phyloP scores from a whole-genome alignment of 2,329 filamentous ascomycete genomes.

The Lasiodiplodia sp. region DNA sequence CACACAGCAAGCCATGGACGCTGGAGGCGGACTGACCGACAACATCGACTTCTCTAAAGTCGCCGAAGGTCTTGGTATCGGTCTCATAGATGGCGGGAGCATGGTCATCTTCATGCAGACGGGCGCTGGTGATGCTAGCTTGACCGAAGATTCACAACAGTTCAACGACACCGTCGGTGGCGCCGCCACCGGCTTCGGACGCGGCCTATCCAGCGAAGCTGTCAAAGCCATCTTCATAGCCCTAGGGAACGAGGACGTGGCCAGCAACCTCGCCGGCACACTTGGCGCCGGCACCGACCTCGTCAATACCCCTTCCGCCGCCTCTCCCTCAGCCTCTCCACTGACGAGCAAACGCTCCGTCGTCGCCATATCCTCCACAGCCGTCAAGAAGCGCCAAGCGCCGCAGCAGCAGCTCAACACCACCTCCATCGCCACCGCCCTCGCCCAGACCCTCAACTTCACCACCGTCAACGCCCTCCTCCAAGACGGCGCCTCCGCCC shows the following conservation, averaged over 20 bases:
- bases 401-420: constrained; percentile 8
- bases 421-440: constrained; percentile 1
- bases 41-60: constrained; percentile 7
- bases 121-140: background rate
- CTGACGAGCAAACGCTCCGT: constrained; percentile 1
- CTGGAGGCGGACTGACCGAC: background rate
- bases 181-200: constrained; percentile 19
- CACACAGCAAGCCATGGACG: background rate
- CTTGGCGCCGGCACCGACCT: background rate
- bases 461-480: constrained; percentile 14
- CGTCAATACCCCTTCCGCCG: background rate
- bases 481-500: constrained; percentile 15
- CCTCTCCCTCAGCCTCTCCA: background rate
- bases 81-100: constrained; percentile 19
- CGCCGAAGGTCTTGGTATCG: constrained; percentile 18
- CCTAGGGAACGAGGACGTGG: constrained; percentile 1
- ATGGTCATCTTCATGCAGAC: constrained; percentile 14
- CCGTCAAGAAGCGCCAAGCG: constrained; percentile 8
- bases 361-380: background rate
- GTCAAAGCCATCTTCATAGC: constrained; percentile 10
- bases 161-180: constrained; percentile 23
- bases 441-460: constrained; percentile 18
- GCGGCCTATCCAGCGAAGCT: constrained; percentile 16
- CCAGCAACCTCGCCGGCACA: background rate
- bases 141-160: background rate